Base-by-base conservation (phyloP, 1,284 basidiomycete genomes). In the Boletus nobilissimus region DNA sequence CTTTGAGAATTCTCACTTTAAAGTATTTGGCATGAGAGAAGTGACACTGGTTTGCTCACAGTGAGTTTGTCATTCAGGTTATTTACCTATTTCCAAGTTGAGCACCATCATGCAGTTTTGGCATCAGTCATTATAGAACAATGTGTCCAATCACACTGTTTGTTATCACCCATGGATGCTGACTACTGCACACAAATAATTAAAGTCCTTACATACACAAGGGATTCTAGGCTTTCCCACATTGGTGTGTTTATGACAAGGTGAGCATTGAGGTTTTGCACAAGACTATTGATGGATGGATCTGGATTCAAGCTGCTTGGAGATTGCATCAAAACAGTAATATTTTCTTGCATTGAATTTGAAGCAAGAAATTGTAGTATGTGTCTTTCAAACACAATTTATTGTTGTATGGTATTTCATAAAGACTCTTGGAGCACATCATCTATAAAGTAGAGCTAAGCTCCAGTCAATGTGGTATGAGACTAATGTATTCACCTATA, bases 111-210 rank as follows among this genome's bases (percentile, higher is more conserved):
- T 19, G 84, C 86, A 11, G 83, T 87, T 24, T 87, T 96, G 62
- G 90, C 92, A 38, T 88, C 90, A 46, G 89, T 93, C 32, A 87
- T 98, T 63, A 92, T 97, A 73, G 97, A 99, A 84, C 93, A 97
- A 83, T 99, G 98, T 85, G 92, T 99, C 79, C 94, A 96, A 83
- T 98, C 98, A 7, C 93, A 98, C 43, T 96, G 95, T 77, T 89
- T 98, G 57, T 88, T 99, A 26, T 98, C 97, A 1, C 97, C 97
- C 0, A 96, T 97, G 91, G 98, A 99, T 86, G 98, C 98, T 19
- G 94, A 98, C 74, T 99, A 95, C 81, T 97, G 97, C 77, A 95
- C 96, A 16, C 95, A 96, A 81, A 96, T 99, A 83, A 94, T 99
- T 84, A 95, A 95, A 81, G 90, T 94, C 14, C 89, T 98, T n/a